Percentiles rank a stretch among this genome's conserved stretches.
Conservation (phyloP, 345 rosid species). For the Trapa bicornis region DNA sequence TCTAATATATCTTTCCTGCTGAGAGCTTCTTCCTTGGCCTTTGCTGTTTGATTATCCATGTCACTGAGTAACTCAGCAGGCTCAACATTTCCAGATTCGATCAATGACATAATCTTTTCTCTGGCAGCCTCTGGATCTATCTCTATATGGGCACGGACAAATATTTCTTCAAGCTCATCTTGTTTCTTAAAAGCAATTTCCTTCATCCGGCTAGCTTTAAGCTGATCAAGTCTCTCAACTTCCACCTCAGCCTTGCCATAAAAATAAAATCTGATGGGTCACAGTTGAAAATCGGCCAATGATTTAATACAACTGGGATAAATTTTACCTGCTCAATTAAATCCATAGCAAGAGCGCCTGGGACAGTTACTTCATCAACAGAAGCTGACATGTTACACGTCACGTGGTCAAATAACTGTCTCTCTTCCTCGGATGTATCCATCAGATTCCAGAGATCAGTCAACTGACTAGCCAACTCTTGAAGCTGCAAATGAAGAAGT, state of each 20-base stretch:
- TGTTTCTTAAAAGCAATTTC: constrained; percentile 94
- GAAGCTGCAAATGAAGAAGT: constrained; percentile 45
- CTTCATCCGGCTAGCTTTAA: constrained; percentile 91
- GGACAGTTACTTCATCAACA: constrained; percentile 68
- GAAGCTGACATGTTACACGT: constrained; percentile 77
- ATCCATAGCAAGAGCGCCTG: constrained; percentile 85
- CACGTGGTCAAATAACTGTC: constrained; percentile 71
- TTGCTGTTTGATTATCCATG: constrained; percentile 83
- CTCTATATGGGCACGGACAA: constrained; percentile 62
- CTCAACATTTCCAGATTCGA: constrained; percentile 84
- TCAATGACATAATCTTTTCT: constrained; percentile 69
- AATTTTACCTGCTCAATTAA: constrained; percentile 67
- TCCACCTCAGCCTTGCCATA: constrained; percentile 70
- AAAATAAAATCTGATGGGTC: background rate
- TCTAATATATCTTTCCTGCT: constrained; percentile 95
- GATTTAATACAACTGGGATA: background rate
- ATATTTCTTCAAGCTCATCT: constrained; percentile 91
- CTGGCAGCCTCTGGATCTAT: constrained; percentile 73
- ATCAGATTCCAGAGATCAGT: constrained; percentile 93
- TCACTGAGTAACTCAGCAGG: constrained; percentile 85
- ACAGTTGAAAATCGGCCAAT: background rate
- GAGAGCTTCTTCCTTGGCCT: constrained; percentile 78
- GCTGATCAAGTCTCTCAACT: constrained; percentile 90
- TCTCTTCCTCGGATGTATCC: constrained; percentile 90
- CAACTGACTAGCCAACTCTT: constrained; percentile 79